These are phyloP conservation scores for Corylus heterophylla DNA, from an alignment of 306 rosid genomes.

Conservation along the genomic window DNA sequence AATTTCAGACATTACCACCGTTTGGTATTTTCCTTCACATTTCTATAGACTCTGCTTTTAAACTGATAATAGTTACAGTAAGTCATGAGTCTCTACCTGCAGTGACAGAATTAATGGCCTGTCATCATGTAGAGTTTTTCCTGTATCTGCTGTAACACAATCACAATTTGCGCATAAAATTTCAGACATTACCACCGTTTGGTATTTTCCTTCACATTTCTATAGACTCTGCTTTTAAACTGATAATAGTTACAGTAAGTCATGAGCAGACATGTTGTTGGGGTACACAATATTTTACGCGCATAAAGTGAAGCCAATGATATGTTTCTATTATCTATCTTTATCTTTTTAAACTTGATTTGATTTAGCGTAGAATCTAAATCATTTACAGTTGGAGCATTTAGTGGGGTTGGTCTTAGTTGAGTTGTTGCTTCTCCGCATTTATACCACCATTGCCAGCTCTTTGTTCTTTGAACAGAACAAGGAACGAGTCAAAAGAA, in stretches of 20 bases:
- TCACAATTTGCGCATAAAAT: slow-evolving; percentile 4
- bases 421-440: too few relatives aligned
- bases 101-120: not conserved
- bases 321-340: too few relatives aligned
- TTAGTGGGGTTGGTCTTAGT: too few relatives aligned
- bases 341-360: too few relatives aligned
- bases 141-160: not conserved
- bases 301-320: not conserved
- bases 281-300: not conserved
- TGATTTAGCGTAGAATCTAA: too few relatives aligned
- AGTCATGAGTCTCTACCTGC: not conserved
- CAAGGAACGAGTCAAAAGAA: too few relatives aligned
- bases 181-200: not conserved
- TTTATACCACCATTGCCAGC: too few relatives aligned
- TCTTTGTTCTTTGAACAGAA: too few relatives aligned
- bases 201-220: not conserved
- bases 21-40: not conserved
- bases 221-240: not conserved
- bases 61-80: not conserved
- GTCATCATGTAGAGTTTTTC: not conserved
- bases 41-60: not conserved
- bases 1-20: not conserved
- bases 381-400: too few relatives aligned
- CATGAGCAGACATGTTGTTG: not conserved
- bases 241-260: not conserved